Evolutionary conservation across 2,329 filamentous ascomycete species (phyloP).

Genomic region (Lasiodiplodia theobromae): DNA sequence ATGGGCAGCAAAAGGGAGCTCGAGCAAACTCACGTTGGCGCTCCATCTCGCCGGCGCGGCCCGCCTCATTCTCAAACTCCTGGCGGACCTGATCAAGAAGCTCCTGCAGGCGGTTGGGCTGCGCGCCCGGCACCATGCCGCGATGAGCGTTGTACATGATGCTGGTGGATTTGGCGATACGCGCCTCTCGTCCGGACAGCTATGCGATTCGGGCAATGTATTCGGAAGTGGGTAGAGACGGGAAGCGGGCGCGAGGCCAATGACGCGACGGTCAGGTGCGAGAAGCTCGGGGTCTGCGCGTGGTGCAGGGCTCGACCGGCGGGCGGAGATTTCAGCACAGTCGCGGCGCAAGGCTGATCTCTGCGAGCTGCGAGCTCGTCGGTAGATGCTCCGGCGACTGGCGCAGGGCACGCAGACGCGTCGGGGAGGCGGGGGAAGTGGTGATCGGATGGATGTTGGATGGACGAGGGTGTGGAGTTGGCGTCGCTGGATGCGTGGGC

Average conservation of each 20-base stretch:
- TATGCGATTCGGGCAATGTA: conserved; percentile 4
- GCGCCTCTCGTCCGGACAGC: conserved; percentile 9
- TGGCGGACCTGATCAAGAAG: conserved; percentile 87
- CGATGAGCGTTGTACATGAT: conserved; percentile 88
- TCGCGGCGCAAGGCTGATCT: conserved; percentile 23
- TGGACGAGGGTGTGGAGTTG: conserved; percentile 24
- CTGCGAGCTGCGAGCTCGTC: conserved; percentile 14
- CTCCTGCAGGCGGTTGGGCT: conserved; percentile 81
- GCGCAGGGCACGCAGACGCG: conserved; percentile 6
- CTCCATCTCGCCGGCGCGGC: conserved; percentile 85
- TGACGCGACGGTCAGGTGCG: conserved; percentile 17
- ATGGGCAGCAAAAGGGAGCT: conserved; percentile 15
- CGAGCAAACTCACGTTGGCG: conserved; percentile 78
- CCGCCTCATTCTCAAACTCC: conserved; percentile 87
- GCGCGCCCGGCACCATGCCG: conserved; percentile 74
- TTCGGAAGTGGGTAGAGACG: background rate
- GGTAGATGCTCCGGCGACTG: conserved; percentile 13
- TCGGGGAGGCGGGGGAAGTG: conserved; percentile 17
- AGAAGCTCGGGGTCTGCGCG: conserved; percentile 7
- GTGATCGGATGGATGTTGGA: conserved; percentile 6
- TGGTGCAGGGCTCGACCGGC: conserved; percentile 12
- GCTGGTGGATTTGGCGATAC: conserved; percentile 22
- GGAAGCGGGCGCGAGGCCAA: conserved; percentile 9
- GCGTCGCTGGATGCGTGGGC: conserved; percentile 10
- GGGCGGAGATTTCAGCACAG: conserved; percentile 24